phyloP scores from a whole-genome alignment of 1,284 basidiomycete species.

The Cutaneotrichosporon dermatis region DNA sequence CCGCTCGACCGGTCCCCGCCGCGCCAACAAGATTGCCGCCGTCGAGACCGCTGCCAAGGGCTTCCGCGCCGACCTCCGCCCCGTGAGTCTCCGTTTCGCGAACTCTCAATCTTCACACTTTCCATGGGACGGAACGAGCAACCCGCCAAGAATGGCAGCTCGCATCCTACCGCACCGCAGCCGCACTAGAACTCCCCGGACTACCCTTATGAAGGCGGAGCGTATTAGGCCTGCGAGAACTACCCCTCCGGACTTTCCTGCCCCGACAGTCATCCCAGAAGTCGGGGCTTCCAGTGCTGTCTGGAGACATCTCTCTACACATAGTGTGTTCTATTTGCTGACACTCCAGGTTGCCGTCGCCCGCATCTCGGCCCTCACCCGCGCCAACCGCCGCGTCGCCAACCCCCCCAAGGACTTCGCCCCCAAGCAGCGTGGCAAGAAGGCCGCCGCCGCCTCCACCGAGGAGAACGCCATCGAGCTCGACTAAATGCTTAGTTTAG shows the following conservation, averaged over 20 bases:
- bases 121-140: too few species aligned
- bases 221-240: conserved; percentile 42
- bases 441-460: conserved; percentile 71
- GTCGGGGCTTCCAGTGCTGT: conserved; percentile 7
- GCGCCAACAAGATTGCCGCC: conserved; percentile 67
- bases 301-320: conserved; percentile 4
- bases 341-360: conserved; percentile 66
- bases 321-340: conserved; percentile 10
- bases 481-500: conserved; percentile 29
- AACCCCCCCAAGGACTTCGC: conserved; percentile 59
- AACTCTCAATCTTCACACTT: too few species aligned
- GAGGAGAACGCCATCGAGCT: conserved; percentile 47
- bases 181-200: conserved; percentile 43
- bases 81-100: conserved; percentile 56
- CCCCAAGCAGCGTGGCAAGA: conserved; percentile 73
- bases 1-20: conserved; percentile 67
- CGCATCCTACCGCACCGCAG: conserved; percentile 30
- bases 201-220: conserved; percentile 38
- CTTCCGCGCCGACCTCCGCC: conserved; percentile 77
- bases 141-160: too few species aligned
- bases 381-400: conserved; percentile 63
- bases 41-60: conserved; percentile 61
- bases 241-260: conserved; percentile 14
- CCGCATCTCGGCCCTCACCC: conserved; percentile 69
- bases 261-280: conserved; percentile 6